phyloP scores from a whole-genome alignment of 345 rosid genomes.

The Camelina neglecta region DNA sequence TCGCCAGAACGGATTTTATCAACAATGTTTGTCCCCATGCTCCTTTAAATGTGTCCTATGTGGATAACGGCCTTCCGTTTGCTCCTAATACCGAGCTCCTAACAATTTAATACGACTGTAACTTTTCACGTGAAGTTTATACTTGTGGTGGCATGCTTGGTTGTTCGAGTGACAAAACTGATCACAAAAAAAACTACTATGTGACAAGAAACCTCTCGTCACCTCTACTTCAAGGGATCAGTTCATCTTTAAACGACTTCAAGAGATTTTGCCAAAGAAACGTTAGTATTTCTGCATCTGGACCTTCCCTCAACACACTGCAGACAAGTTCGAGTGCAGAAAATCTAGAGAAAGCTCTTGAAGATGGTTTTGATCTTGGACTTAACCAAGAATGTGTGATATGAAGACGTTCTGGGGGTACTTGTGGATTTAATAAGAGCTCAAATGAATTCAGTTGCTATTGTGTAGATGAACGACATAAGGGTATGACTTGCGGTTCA shows the following conservation, averaged over 20 bases:
- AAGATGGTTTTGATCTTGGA: constrained; percentile 40
- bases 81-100: constrained; percentile 3
- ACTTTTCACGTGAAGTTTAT: not conserved
- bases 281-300: constrained; percentile 28
- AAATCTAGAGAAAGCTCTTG: constrained; percentile 26
- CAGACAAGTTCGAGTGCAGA: rapidly evolving
- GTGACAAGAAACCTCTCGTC: not conserved
- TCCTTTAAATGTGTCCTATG: constrained; percentile 17
- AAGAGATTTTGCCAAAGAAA: not conserved
- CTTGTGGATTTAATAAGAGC: constrained; percentile 40
- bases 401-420: constrained; percentile 31
- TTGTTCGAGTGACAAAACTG: not conserved
- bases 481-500: not conserved
- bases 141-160: not conserved
- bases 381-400: not conserved
- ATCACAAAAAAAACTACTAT: not conserved
- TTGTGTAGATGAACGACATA: not conserved
- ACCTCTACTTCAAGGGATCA: not conserved
- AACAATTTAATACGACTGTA: constrained; percentile 47
- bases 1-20: constrained; percentile 44
- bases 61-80: not conserved
- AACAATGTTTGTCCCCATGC: constrained; percentile 26
- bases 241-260: not conserved
- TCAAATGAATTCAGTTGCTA: constrained; percentile 34
- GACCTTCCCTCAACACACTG: not conserved